phyloP scores from a whole-genome alignment of 164 flowering plant genomes.

The Chimonanthus salicifolius region DNA sequence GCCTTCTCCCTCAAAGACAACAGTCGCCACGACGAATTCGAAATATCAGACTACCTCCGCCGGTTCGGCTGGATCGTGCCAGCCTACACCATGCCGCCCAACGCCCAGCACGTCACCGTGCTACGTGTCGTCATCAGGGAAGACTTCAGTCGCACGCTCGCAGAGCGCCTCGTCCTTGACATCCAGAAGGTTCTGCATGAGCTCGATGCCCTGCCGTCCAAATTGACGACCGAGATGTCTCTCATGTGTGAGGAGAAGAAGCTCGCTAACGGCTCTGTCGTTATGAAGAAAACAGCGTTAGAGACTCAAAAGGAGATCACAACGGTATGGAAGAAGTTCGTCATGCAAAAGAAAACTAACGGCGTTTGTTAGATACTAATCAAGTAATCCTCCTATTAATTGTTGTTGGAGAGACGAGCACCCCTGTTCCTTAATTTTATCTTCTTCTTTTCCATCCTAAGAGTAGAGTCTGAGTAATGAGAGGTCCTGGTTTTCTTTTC shows the following conservation, averaged over 20 bases:
- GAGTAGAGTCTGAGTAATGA: no score
- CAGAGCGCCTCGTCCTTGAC: conserved; percentile 56
- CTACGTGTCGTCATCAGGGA: conserved; percentile 63
- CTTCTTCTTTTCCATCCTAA: no score
- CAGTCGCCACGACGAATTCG: conserved; percentile 20
- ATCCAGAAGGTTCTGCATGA: conserved; percentile 51
- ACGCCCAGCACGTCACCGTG: conserved; percentile 53
- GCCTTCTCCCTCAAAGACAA: conserved; percentile 30
- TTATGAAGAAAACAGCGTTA: conserved; percentile 27
- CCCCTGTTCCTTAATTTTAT: no score
- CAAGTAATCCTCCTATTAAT: background rate
- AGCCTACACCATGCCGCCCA: conserved; percentile 52
- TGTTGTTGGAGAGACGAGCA: no score
- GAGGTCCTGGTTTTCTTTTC: no score
- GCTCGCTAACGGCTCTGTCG: background rate
- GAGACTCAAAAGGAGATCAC: conserved; percentile 49
- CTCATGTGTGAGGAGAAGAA: background rate
- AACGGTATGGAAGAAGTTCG: conserved; percentile 44
- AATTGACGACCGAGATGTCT: background rate
- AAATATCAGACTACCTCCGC: conserved; percentile 27
- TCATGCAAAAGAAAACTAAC: conserved; percentile 28
- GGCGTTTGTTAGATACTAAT: conserved; percentile 31
- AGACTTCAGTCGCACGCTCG: conserved; percentile 63
- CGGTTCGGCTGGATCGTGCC: conserved; percentile 39
- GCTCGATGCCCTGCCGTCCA: conserved; percentile 40